These are phyloP conservation scores for Hansenula anomala DNA, from an alignment of 1,139 yeast species.

Conservation along the genomic window DNA sequence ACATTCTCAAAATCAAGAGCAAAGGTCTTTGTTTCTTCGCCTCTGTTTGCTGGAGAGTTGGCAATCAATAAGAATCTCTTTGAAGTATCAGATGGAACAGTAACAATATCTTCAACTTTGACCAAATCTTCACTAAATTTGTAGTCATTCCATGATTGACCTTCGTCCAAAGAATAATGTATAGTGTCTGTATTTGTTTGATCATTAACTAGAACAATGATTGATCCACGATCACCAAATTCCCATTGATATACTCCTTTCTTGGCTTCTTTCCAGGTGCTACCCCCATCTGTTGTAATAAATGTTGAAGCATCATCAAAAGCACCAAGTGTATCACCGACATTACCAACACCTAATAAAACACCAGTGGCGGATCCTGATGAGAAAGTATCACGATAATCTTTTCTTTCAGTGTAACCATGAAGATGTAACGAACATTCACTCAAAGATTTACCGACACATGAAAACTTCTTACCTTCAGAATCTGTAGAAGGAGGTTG, in stretches of 20 bases:
- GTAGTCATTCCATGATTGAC: constrained; percentile 67
- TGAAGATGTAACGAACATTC: constrained; percentile 82
- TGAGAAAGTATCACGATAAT: constrained; percentile 78
- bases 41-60: constrained; percentile 29
- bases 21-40: constrained; percentile 38
- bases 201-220: constrained; percentile 66
- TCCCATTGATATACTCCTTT: constrained; percentile 89
- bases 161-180: constrained; percentile 73
- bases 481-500: constrained; percentile 66
- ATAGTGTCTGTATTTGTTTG: constrained; percentile 53
- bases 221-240: constrained; percentile 91
- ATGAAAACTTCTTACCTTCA: constrained; percentile 50
- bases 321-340: constrained; percentile 58
- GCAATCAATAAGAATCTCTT: constrained; percentile 61
- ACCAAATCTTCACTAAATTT: constrained; percentile 57
- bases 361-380: constrained; percentile 89
- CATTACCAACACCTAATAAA: constrained; percentile 85
- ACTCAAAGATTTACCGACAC: constrained; percentile 45
- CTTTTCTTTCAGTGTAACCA: constrained; percentile 86
- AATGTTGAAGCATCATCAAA: constrained; percentile 60
- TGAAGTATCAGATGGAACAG: constrained; percentile 88
- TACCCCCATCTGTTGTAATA: constrained; percentile 83
- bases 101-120: constrained; percentile 66
- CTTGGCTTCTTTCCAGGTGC: constrained; percentile 75
- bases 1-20: constrained; percentile 70